Percentiles rank a stretch among this genome's conserved stretches.
These are phyloP conservation scores for Pyrus bretschneideri DNA, from an alignment of 306 rosid species.

Conservation along the genomic window DNA sequence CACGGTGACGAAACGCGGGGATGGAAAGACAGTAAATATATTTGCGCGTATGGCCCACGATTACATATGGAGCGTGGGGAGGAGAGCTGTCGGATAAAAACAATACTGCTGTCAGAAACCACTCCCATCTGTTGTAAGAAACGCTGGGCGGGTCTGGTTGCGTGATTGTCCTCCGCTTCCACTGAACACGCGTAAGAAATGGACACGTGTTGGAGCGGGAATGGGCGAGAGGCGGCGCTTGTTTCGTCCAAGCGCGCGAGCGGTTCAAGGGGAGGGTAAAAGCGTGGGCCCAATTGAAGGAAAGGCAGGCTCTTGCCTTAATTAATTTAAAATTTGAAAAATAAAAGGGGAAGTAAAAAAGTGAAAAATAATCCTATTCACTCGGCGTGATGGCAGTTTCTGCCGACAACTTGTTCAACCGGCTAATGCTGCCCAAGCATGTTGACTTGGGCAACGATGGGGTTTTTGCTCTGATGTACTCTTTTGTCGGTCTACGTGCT, in stretches of 20 bases:
- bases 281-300: neutral
- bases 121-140: neutral
- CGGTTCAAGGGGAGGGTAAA: constrained; percentile 18
- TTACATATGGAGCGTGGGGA: neutral
- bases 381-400: constrained; percentile 18
- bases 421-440: neutral
- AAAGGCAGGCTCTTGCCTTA: neutral
- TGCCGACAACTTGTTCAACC: constrained; percentile 25
- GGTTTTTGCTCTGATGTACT: too few species aligned
- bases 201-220: constrained; percentile 1
- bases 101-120: constrained; percentile 9
- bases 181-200: neutral
- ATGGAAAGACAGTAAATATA: neutral
- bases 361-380: constrained; percentile 7
- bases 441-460: neutral
- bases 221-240: neutral
- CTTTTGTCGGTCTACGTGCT: too few species aligned
- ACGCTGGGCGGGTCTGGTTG: constrained; percentile 1
- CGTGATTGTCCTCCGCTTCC: neutral
- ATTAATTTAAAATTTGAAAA: neutral
- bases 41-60: neutral
- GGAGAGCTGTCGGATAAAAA: constrained; percentile 6
- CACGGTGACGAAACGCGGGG: neutral
- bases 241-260: constrained; percentile 16
- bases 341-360: too few species aligned